Evolutionary conservation across 169 alveolate species (phyloP).

Genomic region (Cryptosporidium felis): DNA sequence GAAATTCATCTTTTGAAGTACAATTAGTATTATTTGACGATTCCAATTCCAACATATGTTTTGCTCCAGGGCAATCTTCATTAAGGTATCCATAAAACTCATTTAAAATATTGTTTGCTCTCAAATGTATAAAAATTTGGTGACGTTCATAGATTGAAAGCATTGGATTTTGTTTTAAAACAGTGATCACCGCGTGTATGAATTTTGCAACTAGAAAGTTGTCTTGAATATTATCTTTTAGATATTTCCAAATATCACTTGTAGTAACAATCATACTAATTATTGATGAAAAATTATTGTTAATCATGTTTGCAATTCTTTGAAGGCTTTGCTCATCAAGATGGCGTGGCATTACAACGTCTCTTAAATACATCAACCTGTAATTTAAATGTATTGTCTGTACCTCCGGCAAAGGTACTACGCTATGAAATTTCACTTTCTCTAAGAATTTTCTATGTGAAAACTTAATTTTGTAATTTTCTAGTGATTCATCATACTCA

Average conservation of each 20-base stretch:
- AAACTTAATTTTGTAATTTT: conserved; percentile 28
- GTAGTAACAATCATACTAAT: conserved; percentile 74
- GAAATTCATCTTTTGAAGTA: background rate
- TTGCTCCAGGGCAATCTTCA: conserved; percentile 60
- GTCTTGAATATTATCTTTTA: conserved; percentile 42
- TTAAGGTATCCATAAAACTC: conserved; percentile 57
- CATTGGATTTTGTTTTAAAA: conserved; percentile 64
- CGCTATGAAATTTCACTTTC: conserved; percentile 58
- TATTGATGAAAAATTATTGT: conserved; percentile 77
- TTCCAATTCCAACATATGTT: conserved; percentile 22
- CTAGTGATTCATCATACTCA: conserved; percentile 62
- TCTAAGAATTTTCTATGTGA: conserved; percentile 41
- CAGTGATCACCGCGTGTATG: conserved; percentile 56
- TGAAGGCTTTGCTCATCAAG: conserved; percentile 80
- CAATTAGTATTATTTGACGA: background rate
- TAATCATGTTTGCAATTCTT: conserved; percentile 74
- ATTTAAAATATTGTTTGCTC: conserved; percentile 25
- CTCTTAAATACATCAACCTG: conserved; percentile 79
- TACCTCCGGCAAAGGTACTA: conserved; percentile 67
- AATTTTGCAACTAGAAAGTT: conserved; percentile 68
- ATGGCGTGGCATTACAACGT: conserved; percentile 80
- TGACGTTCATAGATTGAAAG: conserved; percentile 58
- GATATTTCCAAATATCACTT: conserved; percentile 59
- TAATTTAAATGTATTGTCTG: conserved; percentile 66
- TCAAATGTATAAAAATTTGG: conserved; percentile 34